Evolutionary conservation across 2,329 filamentous ascomycete genomes (phyloP), one percentile per base, ranked within the genome.

Genomic region (Macrophomina tecta): DNA sequence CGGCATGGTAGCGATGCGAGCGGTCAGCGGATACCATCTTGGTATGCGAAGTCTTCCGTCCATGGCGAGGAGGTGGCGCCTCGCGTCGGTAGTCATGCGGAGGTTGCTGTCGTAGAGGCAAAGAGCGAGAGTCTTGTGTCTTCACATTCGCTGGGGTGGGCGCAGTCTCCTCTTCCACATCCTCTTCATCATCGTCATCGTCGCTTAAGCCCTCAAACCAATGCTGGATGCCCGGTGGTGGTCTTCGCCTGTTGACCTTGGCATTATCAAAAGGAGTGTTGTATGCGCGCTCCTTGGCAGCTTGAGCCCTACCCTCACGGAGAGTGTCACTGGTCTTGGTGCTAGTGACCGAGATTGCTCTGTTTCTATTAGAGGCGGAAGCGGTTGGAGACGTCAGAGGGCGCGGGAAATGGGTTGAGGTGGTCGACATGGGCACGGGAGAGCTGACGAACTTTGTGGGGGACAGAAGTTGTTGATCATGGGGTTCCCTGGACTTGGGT

Each of bases 181-280:
- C 73, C 9, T 75, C 73, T 5, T 68, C 55, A 11, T 70, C 68
- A 23, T 77, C 77, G 28, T 80, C 79, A 12, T 79, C 77, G 30
- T 79, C 70, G 45, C 76, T 77, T 11, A 82, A 73, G 3, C 78
- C 82, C 65, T 84, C 82, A 66, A 84, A 84, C 82, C 82, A 84
- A 68, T 84, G 80, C 68, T 83, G 76, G 34, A 83, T 81, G 7
- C 82, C 82, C 58, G 79, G 82, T 4, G 82, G 82, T 16, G 82
- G 82, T 40, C 81, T 75, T 42, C 81, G 76, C 18, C 83, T 78
- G 66, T 84, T 78, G 32, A 81, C 76, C 72, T 84, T 84, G 65
- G 81, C 77, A 70, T 76, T 80, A 68, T 83, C 81, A 69, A 78
- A 81, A 45, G 51, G 49, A 46, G 51, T 16, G 18, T 55, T 53